Conservation (phyloP, 305 asterid genomes). For the Fraxinus sp. region DNA sequence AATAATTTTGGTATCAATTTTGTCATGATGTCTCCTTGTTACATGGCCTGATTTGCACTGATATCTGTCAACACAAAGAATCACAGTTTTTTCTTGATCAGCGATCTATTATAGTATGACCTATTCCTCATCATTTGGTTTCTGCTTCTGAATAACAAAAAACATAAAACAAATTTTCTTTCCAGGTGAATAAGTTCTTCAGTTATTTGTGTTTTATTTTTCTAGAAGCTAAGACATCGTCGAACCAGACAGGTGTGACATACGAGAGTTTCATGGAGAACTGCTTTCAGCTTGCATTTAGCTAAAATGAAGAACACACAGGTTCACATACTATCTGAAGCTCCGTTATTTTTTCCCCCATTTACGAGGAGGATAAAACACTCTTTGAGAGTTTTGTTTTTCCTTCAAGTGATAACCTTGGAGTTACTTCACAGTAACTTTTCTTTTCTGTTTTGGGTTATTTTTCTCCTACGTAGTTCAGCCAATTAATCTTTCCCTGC, state of each 20-base stretch:
- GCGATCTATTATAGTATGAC: not conserved
- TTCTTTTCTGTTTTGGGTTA: not conserved
- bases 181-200: slow-evolving; percentile 33
- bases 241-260: slow-evolving; percentile 13
- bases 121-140: not conserved
- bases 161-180: slow-evolving; percentile 19
- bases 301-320: slow-evolving; percentile 56
- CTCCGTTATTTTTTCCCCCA: not conserved
- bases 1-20: not conserved
- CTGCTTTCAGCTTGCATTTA: slow-evolving; percentile 30
- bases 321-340: slow-evolving; percentile 30
- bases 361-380: not conserved
- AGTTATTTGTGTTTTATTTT: not conserved
- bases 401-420: not conserved
- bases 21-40: not conserved
- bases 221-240: slow-evolving; percentile 20
- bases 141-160: not conserved
- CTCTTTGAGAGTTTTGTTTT: not conserved
- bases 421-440: not conserved
- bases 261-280: slow-evolving; percentile 44
- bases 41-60: not conserved
- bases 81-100: not conserved
- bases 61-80: not conserved
- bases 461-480: not conserved
- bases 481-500: not conserved